Percentiles rank a stretch among this genome's conserved stretches.
Conservation (phyloP, 805 yeast species). For the Candida chilensis region DNA sequence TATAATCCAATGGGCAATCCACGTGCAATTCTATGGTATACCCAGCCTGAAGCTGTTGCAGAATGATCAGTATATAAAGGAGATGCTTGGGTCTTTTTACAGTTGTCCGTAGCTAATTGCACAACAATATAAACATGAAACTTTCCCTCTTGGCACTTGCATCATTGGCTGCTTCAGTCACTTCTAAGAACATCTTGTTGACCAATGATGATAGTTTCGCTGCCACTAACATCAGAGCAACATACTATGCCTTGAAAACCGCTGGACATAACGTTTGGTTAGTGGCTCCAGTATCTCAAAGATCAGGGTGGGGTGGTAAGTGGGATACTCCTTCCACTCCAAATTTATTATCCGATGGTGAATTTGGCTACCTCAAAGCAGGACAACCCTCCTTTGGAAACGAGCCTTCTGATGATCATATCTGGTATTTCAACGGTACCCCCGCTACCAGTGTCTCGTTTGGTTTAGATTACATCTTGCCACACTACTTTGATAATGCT, state of each 20-base stretch:
- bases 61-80: too few relatives aligned
- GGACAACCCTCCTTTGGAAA: conserved; percentile 52
- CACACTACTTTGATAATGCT: conserved; percentile 30
- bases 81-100: too few relatives aligned
- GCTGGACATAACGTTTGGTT: conserved; percentile 42
- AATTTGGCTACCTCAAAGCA: conserved; percentile 32
- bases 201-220: conserved; percentile 55
- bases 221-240: conserved; percentile 46
- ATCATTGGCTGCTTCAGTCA: too few relatives aligned
- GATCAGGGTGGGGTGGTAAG: conserved; percentile 49
- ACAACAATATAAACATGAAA: too few relatives aligned
- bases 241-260: conserved; percentile 33
- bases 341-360: conserved; percentile 32
- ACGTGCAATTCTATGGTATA: too few relatives aligned
- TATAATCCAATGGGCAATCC: too few relatives aligned
- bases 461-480: conserved; percentile 37
- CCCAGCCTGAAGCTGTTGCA: too few relatives aligned
- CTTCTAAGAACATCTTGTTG: conserved; percentile 34
- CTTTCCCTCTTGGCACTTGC: too few relatives aligned
- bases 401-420: conserved; percentile 26
- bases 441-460: conserved; percentile 44
- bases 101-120: too few relatives aligned
- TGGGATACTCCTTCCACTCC: conserved; percentile 30
- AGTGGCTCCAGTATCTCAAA: conserved; percentile 43
- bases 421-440: conserved; percentile 52